Percentiles rank a stretch among this genome's conserved stretches.
Evolutionary conservation across 2,329 filamentous ascomycete species (phyloP).

Genomic region (Fusarium sp.): DNA sequence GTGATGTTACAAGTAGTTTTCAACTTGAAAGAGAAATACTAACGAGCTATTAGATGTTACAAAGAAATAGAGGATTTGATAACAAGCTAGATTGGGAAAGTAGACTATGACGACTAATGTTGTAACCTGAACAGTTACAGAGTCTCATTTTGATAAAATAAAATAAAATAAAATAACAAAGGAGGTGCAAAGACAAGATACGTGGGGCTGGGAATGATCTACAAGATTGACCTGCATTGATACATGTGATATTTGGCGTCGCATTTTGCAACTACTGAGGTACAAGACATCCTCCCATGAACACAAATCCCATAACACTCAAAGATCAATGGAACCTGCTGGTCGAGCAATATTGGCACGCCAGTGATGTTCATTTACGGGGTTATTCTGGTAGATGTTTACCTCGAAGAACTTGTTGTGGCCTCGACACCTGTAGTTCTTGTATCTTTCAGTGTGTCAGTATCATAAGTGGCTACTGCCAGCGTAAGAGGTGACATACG

Average conservation of each 20-base stretch:
- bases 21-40: neutral
- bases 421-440: constrained; percentile 22
- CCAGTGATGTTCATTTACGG: constrained; percentile 32
- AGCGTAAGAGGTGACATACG: neutral
- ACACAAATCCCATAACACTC: neutral
- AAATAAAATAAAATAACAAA: no score
- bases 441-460: constrained; percentile 11
- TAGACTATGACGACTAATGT: no score
- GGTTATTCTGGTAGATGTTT: constrained; percentile 30
- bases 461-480: neutral
- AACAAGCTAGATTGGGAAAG: no score
- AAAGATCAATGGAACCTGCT: constrained; percentile 12
- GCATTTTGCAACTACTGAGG: neutral
- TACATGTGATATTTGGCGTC: neutral
- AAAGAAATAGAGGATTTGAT: neutral
- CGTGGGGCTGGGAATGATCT: neutral
- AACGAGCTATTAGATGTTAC: neutral
- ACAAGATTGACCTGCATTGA: neutral
- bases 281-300: neutral
- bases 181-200: no score
- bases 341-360: constrained; percentile 21
- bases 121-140: no score
- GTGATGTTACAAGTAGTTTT: rapidly evolving
- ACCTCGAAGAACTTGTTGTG: constrained; percentile 34
- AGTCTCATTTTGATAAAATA: no score